Evolutionary conservation across 495 filamentous ascomycete genomes (phyloP).

Genomic region (Bombardia bombarda): DNA sequence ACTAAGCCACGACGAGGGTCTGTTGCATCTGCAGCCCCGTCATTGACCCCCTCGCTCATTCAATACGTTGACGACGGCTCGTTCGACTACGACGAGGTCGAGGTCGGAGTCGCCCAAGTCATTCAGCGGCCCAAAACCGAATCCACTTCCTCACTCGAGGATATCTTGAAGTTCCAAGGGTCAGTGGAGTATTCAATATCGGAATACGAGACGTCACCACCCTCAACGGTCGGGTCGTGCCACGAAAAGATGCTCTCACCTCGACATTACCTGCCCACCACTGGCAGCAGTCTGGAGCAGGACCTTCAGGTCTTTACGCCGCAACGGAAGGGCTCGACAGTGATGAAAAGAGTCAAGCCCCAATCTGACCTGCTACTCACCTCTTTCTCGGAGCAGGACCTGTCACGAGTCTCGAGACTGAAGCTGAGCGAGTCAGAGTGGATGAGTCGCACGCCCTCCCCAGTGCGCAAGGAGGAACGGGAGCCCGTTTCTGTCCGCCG

Average conservation of each 20-base stretch:
- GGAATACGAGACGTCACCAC: constrained; percentile 25
- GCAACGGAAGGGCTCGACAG: constrained; percentile 2
- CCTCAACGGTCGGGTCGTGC: constrained; percentile 18
- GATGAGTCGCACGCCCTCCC: constrained; percentile 31
- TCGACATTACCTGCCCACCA: constrained; percentile 24
- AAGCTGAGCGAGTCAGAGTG: constrained; percentile 30
- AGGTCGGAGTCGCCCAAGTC: constrained; percentile 24
- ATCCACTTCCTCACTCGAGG: no score
- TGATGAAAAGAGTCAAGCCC: neutral
- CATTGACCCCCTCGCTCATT: constrained; percentile 34
- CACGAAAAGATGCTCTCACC: constrained; percentile 16
- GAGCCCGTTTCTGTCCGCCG: neutral
- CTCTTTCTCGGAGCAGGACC: constrained; percentile 2
- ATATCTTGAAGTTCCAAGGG: neutral
- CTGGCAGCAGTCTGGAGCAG: constrained; percentile 27
- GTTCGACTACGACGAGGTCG: constrained; percentile 29
- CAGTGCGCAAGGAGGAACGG: constrained; percentile 8
- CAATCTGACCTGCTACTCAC: constrained; percentile 6
- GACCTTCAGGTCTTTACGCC: constrained; percentile 21
- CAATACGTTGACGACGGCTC: constrained; percentile 30
- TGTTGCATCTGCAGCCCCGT: constrained; percentile 18
- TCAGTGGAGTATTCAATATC: constrained; percentile 18
- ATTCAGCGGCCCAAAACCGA: constrained; percentile 3
- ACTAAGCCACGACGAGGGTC: constrained; percentile 10
- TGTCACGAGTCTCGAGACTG: constrained; percentile 7